These are phyloP conservation scores for Mytilinidion resinicola DNA, from an alignment of 495 filamentous ascomycete genomes.

Conservation along the genomic window DNA sequence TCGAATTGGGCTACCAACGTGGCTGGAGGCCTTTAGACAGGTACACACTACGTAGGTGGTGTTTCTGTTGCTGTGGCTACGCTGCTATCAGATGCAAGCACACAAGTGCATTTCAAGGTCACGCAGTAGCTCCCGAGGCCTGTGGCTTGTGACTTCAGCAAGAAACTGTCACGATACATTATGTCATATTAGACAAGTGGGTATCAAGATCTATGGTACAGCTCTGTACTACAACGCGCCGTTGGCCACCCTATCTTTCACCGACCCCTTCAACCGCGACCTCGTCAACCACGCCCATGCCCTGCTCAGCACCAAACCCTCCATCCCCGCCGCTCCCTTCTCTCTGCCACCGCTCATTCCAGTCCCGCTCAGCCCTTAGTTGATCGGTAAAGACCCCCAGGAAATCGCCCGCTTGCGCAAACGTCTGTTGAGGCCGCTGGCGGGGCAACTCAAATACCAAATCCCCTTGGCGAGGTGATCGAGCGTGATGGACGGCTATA, in stretches of 20 bases:
- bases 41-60: too few species aligned
- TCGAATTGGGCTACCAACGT: too few species aligned
- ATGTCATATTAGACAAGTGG: too few species aligned
- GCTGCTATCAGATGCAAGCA: too few species aligned
- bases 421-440: background rate
- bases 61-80: too few species aligned
- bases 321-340: slow-evolving; percentile 4
- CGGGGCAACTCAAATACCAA: slow-evolving; percentile 21
- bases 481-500: slow-evolving; percentile 17
- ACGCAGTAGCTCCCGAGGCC: too few species aligned
- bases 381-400: background rate
- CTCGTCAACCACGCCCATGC: slow-evolving; percentile 8
- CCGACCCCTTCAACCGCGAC: background rate
- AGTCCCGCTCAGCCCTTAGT: background rate
- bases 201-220: too few species aligned
- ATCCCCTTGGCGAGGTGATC: slow-evolving; percentile 12
- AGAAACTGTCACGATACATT: too few species aligned
- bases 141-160: too few species aligned
- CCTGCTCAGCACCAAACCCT: slow-evolving; percentile 7
- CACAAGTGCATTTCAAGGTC: too few species aligned
- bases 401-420: slow-evolving; percentile 19
- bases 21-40: too few species aligned
- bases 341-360: slow-evolving; percentile 16
- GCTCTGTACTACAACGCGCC: too few species aligned
- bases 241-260: background rate